Evolutionary conservation across 805 yeast species (phyloP).

Genomic region (Grigorovia humatica): DNA sequence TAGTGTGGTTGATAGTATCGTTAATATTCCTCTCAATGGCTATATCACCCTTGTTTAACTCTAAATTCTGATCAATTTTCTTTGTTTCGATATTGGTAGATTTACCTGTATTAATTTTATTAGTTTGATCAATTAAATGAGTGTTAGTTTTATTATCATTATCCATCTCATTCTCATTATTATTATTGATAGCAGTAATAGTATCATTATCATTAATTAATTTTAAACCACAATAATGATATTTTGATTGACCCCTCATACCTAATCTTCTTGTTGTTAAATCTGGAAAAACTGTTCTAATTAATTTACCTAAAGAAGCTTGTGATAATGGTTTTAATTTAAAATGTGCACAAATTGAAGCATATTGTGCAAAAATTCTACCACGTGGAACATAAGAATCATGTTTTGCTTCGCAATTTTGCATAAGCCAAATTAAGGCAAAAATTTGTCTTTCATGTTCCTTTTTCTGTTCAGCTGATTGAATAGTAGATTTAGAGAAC

Average conservation of each 20-base stretch:
- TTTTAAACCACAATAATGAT: slow-evolving; percentile 71
- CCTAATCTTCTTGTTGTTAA: slow-evolving; percentile 73
- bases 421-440: slow-evolving; percentile 72
- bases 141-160: not conserved
- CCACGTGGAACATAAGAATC: slow-evolving; percentile 54
- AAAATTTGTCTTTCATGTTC: slow-evolving; percentile 66
- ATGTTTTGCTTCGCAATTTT: slow-evolving; percentile 43
- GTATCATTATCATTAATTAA: slow-evolving; percentile 1
- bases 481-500: slow-evolving; percentile 21
- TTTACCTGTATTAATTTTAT: too few species aligned
- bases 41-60: too few species aligned
- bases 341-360: slow-evolving; percentile 43
- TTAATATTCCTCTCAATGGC: too few species aligned
- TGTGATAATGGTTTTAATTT: slow-evolving; percentile 55
- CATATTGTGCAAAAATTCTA: slow-evolving; percentile 58
- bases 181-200: not conserved
- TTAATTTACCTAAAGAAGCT: slow-evolving; percentile 70
- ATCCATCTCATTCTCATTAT: too few species aligned
- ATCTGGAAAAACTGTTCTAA: slow-evolving; percentile 52
- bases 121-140: not conserved
- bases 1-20: not conserved
- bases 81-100: too few species aligned
- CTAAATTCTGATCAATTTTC: too few species aligned
- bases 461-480: slow-evolving; percentile 28
- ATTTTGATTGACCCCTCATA: slow-evolving; percentile 69